A percentile compares a stretch with the other conserved stretches of the same genome.
Conservation (phyloP, 2,329 filamentous ascomycete species). For the Xylaria sp. region DNA sequence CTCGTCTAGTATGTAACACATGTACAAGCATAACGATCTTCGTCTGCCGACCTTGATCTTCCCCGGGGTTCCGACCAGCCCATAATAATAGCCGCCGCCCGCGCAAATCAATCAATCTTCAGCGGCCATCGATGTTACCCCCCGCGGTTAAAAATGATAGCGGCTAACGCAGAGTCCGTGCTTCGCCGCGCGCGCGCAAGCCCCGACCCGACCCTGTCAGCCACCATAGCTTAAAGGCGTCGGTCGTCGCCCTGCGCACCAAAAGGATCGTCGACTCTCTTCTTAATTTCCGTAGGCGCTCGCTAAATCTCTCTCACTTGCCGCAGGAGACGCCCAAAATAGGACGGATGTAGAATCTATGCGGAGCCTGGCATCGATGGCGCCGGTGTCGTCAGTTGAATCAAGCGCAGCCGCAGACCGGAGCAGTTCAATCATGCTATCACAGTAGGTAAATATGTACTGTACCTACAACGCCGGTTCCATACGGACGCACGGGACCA, state of each 20-base stretch:
- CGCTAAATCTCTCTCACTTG: slow-evolving; percentile 13
- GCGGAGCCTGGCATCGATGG: not conserved
- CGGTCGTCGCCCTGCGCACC: slow-evolving; percentile 3
- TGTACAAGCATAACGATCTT: not conserved
- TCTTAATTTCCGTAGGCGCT: slow-evolving; percentile 25
- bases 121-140: not conserved
- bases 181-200: slow-evolving; percentile 1
- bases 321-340: slow-evolving; percentile 10
- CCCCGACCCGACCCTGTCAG: not conserved
- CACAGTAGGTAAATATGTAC: too few species aligned
- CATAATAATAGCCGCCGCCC: too few species aligned
- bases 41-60: slow-evolving; percentile 3
- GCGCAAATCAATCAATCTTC: slow-evolving; percentile 1
- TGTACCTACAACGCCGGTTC: too few species aligned
- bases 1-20: not conserved
- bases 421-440: slow-evolving; percentile 15
- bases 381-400: slow-evolving; percentile 20
- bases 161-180: slow-evolving; percentile 4
- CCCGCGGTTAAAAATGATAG: slow-evolving; percentile 18
- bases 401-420: slow-evolving; percentile 32
- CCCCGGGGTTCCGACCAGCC: slow-evolving; percentile 6
- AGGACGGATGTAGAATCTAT: not conserved
- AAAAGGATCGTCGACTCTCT: slow-evolving; percentile 9
- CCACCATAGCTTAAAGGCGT: too few species aligned
- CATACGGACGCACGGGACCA: slow-evolving; percentile 15